Base-by-base conservation (phyloP, 108 stramenopile genomes). In the Pelagomonas calceolata region DNA sequence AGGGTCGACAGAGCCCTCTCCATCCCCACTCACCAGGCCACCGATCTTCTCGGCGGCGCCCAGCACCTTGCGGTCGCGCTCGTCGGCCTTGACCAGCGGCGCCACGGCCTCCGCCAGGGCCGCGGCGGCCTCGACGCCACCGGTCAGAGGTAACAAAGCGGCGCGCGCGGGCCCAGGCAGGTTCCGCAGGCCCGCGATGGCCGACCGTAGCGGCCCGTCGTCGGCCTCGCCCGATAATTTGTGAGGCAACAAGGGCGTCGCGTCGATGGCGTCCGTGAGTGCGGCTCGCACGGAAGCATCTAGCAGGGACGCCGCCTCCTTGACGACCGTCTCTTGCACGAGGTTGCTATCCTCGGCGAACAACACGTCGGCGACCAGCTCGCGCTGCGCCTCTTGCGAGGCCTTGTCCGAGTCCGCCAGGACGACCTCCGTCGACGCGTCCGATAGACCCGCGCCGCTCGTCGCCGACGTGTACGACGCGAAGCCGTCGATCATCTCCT, bases 401-500 rank as follows among this genome's bases (percentile, higher is more conserved):
- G 70, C 84, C n/a, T n/a, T n/a, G n/a, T n/a, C n/a, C 80, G 0
- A 86, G 86, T 34, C 68, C 74, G 32, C 88, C 88, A 45, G 85
- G 86, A 14, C 82, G 79, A 70, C 87, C 89, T 0, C 86, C 87
- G 68, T 85, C 73, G 32, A 79, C 84, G 4, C 51, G 51, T 26
- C 0, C 21, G 51, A 4, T 3, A 60, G 51, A 26, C 51, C 51
- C 21, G 51, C 51, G 51, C 51, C 51, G 14, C 21, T 26, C 17
- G 89, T 89, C 33, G 90, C 85, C 16, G 90, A 84, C 10, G 90
- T 88, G 80, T 91, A 91, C 17, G 84, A 85, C n/a, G 88, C 79
- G 72, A 91, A 91, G 46, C 88, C 88, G 66, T 89, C 86, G 0
- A 87, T 81, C 86, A 91, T 84, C 79, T 91, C 90, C n/a, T n/a